Base-by-base conservation (phyloP, 1,284 basidiomycete genomes). In the Pholiota adiposa region DNA sequence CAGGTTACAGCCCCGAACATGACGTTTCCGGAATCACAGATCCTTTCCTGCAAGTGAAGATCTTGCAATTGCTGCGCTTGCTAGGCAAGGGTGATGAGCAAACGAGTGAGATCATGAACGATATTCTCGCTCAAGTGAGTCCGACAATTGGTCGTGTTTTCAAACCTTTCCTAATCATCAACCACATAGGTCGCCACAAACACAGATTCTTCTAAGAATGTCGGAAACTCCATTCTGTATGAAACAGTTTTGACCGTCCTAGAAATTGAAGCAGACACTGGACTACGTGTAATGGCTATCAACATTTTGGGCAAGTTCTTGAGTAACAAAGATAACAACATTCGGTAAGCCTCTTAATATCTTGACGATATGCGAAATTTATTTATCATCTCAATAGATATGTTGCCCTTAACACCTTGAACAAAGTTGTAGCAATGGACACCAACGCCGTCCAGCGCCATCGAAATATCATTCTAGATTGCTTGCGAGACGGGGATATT, bases 21-120 rank as follows among this genome's bases (percentile, higher is more conserved):
- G 97, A 99, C 69, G 97, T 99, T n/a, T 94, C 94, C 27, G 97
- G 97, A 29, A 97, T 99, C 74, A 98, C 97, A 23, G 97, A 99
- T 75, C 97, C 97, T 1, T 99, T 99, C 84, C 81, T 99, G 14
- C 97, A 99, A 77, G 92, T 97, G 70, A 99, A 99, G 77, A 89
- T 98, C 46, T 80, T 99, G n/a, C 90, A 95, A n/a, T 79, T 99
- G 25, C 80, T 99, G 43, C 87, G 96, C 31, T 72, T 98, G 31
- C 85, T 99, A 7, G 97, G 97, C 6, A 89, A 83, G 68, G 93
- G 90, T 1, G 93, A 98, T 70, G 84, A 81, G 49, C 87, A 90
- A 68, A 93, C 97, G 2, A 97, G 93, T 69, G 97, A 99, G 70
- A 85, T 88, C 6, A 98, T 99, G 96, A 99, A 99, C 74, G 97